A percentile compares a stretch with the other conserved stretches of the same genome.
These are phyloP conservation scores for Thielaviopsis musarum DNA, from an alignment of 2,329 filamentous ascomycete species.

Conservation along the genomic window DNA sequence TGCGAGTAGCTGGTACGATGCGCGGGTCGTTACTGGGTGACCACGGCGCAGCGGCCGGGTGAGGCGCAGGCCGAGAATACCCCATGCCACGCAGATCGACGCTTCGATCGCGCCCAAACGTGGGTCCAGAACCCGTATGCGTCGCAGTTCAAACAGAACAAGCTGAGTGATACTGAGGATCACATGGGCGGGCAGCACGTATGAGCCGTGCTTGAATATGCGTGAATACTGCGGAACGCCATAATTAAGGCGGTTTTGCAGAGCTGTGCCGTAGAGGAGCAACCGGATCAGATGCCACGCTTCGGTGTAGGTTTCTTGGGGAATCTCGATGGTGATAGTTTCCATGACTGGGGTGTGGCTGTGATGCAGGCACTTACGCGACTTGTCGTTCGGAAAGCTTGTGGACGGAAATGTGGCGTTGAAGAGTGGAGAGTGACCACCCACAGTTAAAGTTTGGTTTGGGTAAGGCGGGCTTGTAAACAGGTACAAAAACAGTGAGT, in stretches of 20 bases:
- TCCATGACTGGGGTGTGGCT: too few species aligned
- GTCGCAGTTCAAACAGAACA: constrained; percentile 3
- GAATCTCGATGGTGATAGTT: background rate
- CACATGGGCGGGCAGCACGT: constrained; percentile 5
- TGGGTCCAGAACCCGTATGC: background rate
- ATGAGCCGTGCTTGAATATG: constrained; percentile 4
- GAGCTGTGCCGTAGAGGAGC: background rate
- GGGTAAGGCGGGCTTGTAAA: too few species aligned
- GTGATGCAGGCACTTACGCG: background rate
- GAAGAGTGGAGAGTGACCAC: background rate
- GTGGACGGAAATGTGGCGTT: too few species aligned
- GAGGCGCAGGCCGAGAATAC: background rate
- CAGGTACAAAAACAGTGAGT: too few species aligned
- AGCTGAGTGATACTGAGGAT: constrained; percentile 1
- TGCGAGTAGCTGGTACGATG: constrained; percentile 3
- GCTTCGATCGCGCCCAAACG: background rate
- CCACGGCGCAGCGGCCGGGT: constrained; percentile 8
- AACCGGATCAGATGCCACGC: constrained; percentile 3
- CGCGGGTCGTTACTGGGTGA: constrained; percentile 4
- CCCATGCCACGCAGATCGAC: background rate
- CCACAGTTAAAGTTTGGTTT: too few species aligned
- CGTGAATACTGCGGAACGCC: constrained; percentile 5
- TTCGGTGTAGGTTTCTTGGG: background rate
- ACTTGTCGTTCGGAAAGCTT: too few species aligned
- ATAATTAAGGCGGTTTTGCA: background rate